Evolutionary conservation across 2,329 filamentous ascomycete species (phyloP).

Genomic region (Penicillium brasilianum): DNA sequence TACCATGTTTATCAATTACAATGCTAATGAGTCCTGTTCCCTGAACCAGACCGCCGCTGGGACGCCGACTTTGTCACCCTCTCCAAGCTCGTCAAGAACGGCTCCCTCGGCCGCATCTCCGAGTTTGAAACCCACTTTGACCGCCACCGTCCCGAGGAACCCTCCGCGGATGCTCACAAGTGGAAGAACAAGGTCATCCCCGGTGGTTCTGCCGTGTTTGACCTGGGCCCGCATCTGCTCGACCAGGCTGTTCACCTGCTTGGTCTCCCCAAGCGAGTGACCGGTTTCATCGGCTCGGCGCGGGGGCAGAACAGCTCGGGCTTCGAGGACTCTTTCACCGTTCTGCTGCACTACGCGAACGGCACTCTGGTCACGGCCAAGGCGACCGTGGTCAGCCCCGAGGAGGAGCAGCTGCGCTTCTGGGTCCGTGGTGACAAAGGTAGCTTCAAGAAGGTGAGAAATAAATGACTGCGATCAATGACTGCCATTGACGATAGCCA

Average conservation of each 20-base stretch:
- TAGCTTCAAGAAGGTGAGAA: conserved; percentile 72
- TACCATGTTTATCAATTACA: neutral
- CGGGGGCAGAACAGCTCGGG: conserved; percentile 60
- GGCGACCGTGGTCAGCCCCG: conserved; percentile 70
- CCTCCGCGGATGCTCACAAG: conserved; percentile 46
- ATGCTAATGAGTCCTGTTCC: conserved; percentile 12
- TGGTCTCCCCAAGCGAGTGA: conserved; percentile 70
- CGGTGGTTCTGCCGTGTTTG: conserved; percentile 72
- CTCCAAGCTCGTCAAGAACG: conserved; percentile 63
- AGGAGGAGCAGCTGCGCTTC: conserved; percentile 72
- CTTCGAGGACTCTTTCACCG: conserved; percentile 60
- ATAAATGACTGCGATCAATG: neutral
- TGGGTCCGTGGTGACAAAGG: conserved; percentile 78
- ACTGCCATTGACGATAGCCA: too few relatives aligned
- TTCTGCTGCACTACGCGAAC: conserved; percentile 68
- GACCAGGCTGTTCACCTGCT: conserved; percentile 76
- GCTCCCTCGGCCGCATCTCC: conserved; percentile 70
- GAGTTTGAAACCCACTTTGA: conserved; percentile 85
- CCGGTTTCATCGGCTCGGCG: conserved; percentile 70
- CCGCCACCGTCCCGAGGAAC: conserved; percentile 67
- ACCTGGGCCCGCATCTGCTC: conserved; percentile 75
- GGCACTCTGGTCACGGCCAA: conserved; percentile 72
- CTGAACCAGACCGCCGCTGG: conserved; percentile 66
- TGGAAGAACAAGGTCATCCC: conserved; percentile 73
- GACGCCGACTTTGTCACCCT: conserved; percentile 78